Percentiles rank a stretch among this genome's conserved stretches.
Conservation (phyloP, 1,284 basidiomycete species). For the Anthracocystis panici-leucophaei region DNA sequence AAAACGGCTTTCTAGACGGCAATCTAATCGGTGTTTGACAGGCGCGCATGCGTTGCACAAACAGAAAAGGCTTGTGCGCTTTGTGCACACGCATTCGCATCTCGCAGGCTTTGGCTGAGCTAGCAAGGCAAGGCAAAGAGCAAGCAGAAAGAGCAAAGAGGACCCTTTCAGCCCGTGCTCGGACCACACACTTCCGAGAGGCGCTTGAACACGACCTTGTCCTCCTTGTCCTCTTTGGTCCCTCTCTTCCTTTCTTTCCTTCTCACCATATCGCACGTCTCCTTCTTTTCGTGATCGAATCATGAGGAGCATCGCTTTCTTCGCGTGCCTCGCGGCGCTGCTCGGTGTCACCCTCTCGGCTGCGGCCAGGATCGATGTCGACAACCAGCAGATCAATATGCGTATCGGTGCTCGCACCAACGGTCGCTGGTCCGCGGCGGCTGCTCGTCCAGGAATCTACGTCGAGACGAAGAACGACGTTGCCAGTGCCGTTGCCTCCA, state of each 20-base stretch:
- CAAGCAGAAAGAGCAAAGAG: background rate
- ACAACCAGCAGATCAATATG: slow-evolving; percentile 37
- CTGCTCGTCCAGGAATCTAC: slow-evolving; percentile 15
- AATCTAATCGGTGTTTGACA: slow-evolving; percentile 13
- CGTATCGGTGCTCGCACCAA: slow-evolving; percentile 31
- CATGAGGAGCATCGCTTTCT: slow-evolving; percentile 40
- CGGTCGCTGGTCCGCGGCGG: slow-evolving; percentile 18
- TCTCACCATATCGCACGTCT: background rate
- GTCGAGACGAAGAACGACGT: slow-evolving; percentile 19
- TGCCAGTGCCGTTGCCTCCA: slow-evolving; percentile 1
- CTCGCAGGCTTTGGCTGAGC: too few relatives aligned
- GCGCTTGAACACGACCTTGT: background rate
- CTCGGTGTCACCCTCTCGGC: slow-evolving; percentile 26
- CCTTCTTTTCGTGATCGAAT: background rate
- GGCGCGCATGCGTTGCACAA: background rate
- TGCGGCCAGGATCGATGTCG: slow-evolving; percentile 32
- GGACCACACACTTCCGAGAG: slow-evolving; percentile 22
- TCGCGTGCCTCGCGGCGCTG: slow-evolving; percentile 42
- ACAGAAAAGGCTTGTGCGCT: background rate
- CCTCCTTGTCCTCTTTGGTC: background rate
- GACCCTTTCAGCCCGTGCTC: slow-evolving; percentile 4
- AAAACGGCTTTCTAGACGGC: slow-evolving; percentile 21
- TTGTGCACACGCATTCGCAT: background rate
- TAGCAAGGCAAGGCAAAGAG: too few relatives aligned
- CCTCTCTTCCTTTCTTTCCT: background rate